These are phyloP conservation scores for Allantophomopsis lycopodina DNA, from an alignment of 2,329 filamentous ascomycete species.

Conservation along the genomic window DNA sequence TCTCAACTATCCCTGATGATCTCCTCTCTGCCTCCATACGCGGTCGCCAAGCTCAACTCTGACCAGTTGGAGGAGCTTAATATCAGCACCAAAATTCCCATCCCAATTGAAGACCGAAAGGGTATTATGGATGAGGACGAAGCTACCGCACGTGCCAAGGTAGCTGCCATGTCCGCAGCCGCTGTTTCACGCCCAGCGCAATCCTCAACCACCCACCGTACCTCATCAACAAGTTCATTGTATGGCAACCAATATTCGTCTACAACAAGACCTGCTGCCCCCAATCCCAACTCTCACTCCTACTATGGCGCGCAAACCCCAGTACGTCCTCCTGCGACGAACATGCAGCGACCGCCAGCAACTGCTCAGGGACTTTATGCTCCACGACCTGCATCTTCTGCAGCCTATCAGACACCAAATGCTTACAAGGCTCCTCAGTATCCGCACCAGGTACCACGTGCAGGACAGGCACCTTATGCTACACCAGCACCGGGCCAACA, in stretches of 20 bases:
- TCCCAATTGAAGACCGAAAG: constrained; percentile 30
- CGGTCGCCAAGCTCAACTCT: constrained; percentile 40
- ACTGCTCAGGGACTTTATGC: constrained; percentile 13
- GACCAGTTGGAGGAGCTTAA: constrained; percentile 37
- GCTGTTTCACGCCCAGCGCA: constrained; percentile 8
- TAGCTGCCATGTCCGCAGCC: constrained; percentile 9
- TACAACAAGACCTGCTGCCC: constrained; percentile 8
- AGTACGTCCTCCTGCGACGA: constrained; percentile 11
- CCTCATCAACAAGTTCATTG: constrained; percentile 9
- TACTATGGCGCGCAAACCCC: constrained; percentile 15
- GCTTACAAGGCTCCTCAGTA: constrained; percentile 15
- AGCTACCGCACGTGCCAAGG: constrained; percentile 12
- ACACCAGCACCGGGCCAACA: constrained; percentile 9
- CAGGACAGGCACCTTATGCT: constrained; percentile 13
- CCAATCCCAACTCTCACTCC: constrained; percentile 4
- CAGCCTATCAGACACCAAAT: constrained; percentile 12
- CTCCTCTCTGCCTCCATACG: constrained; percentile 36
- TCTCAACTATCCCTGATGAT: constrained; percentile 36
- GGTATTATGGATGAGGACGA: constrained; percentile 42
- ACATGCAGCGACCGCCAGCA: constrained; percentile 14
- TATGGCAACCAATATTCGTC: constrained; percentile 19
- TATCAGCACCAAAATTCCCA: constrained; percentile 34
- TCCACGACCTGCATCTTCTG: constrained; percentile 10
- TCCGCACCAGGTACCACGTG: constrained; percentile 14
- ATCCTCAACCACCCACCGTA: constrained; percentile 10